A percentile compares a stretch with the other conserved stretches of the same genome.
These are phyloP conservation scores for Rhodotorula sp. DNA, from an alignment of 1,284 basidiomycete genomes.

Conservation along the genomic window DNA sequence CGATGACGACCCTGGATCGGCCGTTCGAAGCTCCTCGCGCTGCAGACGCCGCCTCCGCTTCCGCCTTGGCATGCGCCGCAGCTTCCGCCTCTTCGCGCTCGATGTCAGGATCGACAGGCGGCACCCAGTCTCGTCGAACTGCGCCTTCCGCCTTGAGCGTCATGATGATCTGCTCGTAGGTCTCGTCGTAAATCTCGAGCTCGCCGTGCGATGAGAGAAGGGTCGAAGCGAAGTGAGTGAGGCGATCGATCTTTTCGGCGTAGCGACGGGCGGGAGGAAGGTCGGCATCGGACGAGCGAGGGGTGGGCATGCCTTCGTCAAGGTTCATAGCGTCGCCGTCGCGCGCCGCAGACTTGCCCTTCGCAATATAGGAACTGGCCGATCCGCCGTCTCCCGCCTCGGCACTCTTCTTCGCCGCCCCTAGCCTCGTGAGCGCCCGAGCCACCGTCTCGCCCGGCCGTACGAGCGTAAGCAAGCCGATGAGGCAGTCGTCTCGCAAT, in stretches of 20 bases:
- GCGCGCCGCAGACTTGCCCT: conserved; percentile 44
- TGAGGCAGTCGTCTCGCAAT: conserved; percentile 57
- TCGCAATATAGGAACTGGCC: not conserved
- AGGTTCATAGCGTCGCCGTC: conserved; percentile 36
- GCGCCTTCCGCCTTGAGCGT: conserved; percentile 66
- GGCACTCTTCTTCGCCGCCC: conserved; percentile 66
- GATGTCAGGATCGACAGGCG: conserved; percentile 63
- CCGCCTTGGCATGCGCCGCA: not conserved
- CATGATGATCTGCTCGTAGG: conserved; percentile 76
- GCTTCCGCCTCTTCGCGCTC: conserved; percentile 20
- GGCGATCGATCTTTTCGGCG: conserved; percentile 62
- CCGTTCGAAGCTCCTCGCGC: not conserved
- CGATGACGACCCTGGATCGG: conserved; percentile 24
- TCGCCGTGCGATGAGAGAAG: conserved; percentile 74
- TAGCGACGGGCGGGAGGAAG: conserved; percentile 14
- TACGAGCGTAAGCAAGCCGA: conserved; percentile 67
- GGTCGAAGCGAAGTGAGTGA: conserved; percentile 76
- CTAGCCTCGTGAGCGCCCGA: conserved; percentile 82
- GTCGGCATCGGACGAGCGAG: not conserved
- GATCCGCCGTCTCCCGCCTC: conserved; percentile 62
- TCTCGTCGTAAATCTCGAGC: conserved; percentile 74
- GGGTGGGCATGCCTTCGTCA: conserved; percentile 19
- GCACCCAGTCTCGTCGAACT: conserved; percentile 67
- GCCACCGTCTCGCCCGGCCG: conserved; percentile 88
- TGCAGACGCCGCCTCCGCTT: not conserved